Evolutionary conservation across 2,329 filamentous ascomycete species (phyloP).

Genomic region (Aspergillus tubingensis): DNA sequence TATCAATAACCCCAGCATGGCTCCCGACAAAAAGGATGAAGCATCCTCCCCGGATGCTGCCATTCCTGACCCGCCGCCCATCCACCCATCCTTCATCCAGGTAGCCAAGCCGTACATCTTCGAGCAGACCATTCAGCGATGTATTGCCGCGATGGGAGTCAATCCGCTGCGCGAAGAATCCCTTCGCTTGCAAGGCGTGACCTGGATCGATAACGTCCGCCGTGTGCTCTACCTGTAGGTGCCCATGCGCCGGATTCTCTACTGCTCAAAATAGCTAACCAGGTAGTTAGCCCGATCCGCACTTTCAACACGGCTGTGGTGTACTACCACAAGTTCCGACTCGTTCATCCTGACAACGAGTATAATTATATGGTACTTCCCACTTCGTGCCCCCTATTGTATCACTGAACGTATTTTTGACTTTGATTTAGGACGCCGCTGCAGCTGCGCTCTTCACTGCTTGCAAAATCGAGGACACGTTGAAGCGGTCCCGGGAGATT

Average conservation of each 20-base stretch:
- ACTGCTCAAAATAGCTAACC: conserved; percentile 10
- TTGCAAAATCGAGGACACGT: conserved; percentile 96
- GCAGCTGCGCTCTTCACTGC: conserved; percentile 86
- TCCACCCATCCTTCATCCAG: conserved; percentile 65
- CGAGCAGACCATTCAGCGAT: conserved; percentile 75
- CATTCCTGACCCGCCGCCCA: conserved; percentile 42
- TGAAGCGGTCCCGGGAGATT: conserved; percentile 95
- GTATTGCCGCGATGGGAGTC: conserved; percentile 68
- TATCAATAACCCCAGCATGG: conserved; percentile 20
- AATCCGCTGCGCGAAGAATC: conserved; percentile 78
- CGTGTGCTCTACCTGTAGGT: conserved; percentile 75
- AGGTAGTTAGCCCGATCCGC: conserved; percentile 73
- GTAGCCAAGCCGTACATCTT: conserved; percentile 75
- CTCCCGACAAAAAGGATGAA: conserved; percentile 24
- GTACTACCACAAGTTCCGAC: conserved; percentile 91
- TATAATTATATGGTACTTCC: conserved; percentile 66
- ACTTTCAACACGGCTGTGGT: conserved; percentile 90
- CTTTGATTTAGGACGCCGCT: conserved; percentile 69
- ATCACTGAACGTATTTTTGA: no score
- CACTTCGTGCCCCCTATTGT: conserved; percentile 6
- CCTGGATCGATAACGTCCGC: conserved; percentile 84
- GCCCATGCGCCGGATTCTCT: neutral
- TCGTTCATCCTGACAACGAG: conserved; percentile 80
- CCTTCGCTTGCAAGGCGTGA: conserved; percentile 79
- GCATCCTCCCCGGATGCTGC: conserved; percentile 17